Evolutionary conservation across 1,284 basidiomycete genomes (phyloP).

Genomic region (Rhodotorula sp.): DNA sequence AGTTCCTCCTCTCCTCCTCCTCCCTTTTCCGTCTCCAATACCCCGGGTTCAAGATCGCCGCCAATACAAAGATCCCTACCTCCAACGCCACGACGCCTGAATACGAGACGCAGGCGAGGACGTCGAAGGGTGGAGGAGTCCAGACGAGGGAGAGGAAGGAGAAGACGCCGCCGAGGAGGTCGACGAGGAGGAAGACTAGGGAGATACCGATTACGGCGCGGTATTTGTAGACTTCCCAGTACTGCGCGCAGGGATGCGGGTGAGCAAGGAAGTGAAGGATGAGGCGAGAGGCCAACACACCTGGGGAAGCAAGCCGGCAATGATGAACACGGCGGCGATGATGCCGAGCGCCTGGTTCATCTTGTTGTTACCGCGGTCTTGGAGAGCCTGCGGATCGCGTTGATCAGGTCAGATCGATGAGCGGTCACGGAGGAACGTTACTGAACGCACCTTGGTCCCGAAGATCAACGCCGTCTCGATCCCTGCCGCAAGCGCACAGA

Average conservation of each 20-base stretch:
- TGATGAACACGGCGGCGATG: conserved; percentile 23
- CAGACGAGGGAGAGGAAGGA: conserved; percentile 24
- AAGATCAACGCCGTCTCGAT: conserved; percentile 20
- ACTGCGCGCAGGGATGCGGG: not conserved
- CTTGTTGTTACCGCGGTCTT: conserved; percentile 1
- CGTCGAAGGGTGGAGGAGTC: conserved; percentile 12
- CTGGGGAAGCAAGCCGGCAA: conserved; percentile 12
- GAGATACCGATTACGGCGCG: conserved; percentile 27
- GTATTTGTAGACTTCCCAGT: conserved; percentile 22
- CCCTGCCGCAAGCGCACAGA: conserved; percentile 12
- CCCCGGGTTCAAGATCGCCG: conserved; percentile 21
- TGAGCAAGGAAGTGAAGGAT: too few relatives aligned
- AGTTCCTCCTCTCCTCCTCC: not conserved
- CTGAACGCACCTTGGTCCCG: conserved; percentile 12
- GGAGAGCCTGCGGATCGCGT: conserved; percentile 1
- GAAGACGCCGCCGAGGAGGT: conserved; percentile 27
- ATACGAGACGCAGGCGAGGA: conserved; percentile 19
- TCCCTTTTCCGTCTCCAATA: conserved; percentile 1
- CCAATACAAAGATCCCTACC: conserved; percentile 21
- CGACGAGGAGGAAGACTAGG: conserved; percentile 29
- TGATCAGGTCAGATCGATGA: not conserved
- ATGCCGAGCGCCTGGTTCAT: conserved; percentile 13
- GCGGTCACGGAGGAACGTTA: too few relatives aligned
- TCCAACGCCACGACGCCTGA: conserved; percentile 21
- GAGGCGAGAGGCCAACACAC: too few relatives aligned